Conservation (phyloP, 2,329 filamentous ascomycete genomes). For the Epichloe hybrida region DNA sequence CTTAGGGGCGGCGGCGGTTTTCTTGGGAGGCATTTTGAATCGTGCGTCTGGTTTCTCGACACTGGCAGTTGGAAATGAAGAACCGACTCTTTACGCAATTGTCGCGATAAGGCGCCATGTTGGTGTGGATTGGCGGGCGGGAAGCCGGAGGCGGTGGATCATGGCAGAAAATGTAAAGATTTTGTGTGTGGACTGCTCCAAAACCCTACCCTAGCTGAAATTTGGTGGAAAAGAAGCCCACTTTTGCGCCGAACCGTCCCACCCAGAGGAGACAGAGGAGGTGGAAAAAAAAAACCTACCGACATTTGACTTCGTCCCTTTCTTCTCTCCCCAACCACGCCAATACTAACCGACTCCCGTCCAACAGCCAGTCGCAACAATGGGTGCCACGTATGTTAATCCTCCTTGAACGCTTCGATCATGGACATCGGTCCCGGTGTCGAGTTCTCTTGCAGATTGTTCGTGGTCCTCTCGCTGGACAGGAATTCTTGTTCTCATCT, state of each 20-base stretch:
- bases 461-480: slow-evolving; percentile 71
- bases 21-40: slow-evolving; percentile 85
- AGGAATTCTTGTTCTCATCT: slow-evolving; percentile 14
- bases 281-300: background rate
- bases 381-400: slow-evolving; percentile 41
- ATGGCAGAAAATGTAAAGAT: slow-evolving; percentile 20
- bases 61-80: slow-evolving; percentile 22
- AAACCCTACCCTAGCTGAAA: slow-evolving; percentile 22
- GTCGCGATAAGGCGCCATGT: slow-evolving; percentile 13
- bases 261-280: slow-evolving; percentile 1
- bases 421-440: slow-evolving; percentile 31
- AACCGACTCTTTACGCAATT: slow-evolving; percentile 10
- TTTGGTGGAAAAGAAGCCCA: background rate
- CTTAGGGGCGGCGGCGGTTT: slow-evolving; percentile 66
- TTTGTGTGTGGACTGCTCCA: slow-evolving; percentile 12
- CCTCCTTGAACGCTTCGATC: slow-evolving; percentile 22
- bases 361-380: slow-evolving; percentile 26
- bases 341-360: slow-evolving; percentile 26
- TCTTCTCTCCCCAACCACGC: slow-evolving; percentile 13
- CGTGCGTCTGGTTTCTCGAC: slow-evolving; percentile 20
- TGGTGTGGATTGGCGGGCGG: slow-evolving; percentile 13
- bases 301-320: background rate
- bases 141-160: slow-evolving; percentile 19
- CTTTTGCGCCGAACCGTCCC: background rate
- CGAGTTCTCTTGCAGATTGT: slow-evolving; percentile 53